Conservation (phyloP, 164 flowering plant genomes). For the Santalum album region DNA sequence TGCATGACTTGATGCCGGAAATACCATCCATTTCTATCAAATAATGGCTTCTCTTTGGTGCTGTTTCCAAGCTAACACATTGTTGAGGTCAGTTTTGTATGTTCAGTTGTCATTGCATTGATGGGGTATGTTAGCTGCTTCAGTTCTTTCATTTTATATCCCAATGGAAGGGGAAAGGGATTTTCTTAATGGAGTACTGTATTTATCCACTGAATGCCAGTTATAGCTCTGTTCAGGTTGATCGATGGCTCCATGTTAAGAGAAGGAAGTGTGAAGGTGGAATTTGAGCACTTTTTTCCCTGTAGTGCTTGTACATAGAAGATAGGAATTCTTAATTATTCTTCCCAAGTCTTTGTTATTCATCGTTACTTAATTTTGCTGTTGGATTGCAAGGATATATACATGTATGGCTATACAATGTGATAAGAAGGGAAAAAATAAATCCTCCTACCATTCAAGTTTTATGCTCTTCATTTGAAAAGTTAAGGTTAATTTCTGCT, state of each 20-base stretch:
- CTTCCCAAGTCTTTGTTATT: too few species aligned
- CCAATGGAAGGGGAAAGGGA: too few species aligned
- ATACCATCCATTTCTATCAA: slow-evolving; percentile 11
- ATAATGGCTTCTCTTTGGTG: slow-evolving; percentile 13
- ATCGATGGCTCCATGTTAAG: neutral
- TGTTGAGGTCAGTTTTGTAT: slow-evolving; percentile 12
- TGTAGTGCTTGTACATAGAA: slow-evolving; percentile 28
- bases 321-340: slow-evolving; percentile 12
- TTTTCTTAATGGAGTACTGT: too few species aligned
- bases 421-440: slow-evolving; percentile 9
- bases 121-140: neutral
- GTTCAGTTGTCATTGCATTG: neutral
- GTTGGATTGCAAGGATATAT: slow-evolving; percentile 9
- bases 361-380: slow-evolving; percentile 1
- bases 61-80: neutral
- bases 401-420: slow-evolving; percentile 16
- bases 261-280: slow-evolving; percentile 11
- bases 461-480: too few species aligned
- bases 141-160: too few species aligned
- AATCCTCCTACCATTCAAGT: slow-evolving; percentile 6
- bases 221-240: slow-evolving; percentile 13
- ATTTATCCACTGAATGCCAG: neutral
- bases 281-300: slow-evolving; percentile 8
- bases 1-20: slow-evolving; percentile 16
- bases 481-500: too few species aligned